phyloP scores from a whole-genome alignment of 192 early-diverging fungal species.

The Coemansia sp. region DNA sequence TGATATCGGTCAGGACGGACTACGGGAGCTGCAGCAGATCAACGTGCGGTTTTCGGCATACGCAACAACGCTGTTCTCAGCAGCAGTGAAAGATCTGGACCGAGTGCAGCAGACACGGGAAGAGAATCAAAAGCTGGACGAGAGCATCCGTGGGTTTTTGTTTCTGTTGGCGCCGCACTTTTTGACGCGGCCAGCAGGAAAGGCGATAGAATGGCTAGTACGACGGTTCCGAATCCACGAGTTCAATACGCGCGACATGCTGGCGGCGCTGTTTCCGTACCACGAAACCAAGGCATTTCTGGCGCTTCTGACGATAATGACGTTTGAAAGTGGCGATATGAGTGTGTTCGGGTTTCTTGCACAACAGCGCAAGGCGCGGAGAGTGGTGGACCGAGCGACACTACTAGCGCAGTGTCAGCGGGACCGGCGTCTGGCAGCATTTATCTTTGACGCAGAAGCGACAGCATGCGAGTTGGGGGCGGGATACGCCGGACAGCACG shows the following conservation, averaged over 20 bases:
- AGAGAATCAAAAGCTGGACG: slow-evolving; percentile 79
- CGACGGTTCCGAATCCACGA: slow-evolving; percentile 82
- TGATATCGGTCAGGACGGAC: slow-evolving; percentile 76
- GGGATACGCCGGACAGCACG: slow-evolving; percentile 39
- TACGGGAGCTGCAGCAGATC: slow-evolving; percentile 68
- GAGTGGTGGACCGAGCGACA: slow-evolving; percentile 67
- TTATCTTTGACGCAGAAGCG: slow-evolving; percentile 68
- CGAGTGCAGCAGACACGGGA: slow-evolving; percentile 73
- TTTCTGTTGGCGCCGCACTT: slow-evolving; percentile 80
- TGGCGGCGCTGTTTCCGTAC: slow-evolving; percentile 84
- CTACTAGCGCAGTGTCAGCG: slow-evolving; percentile 68
- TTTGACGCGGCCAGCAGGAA: slow-evolving; percentile 78
- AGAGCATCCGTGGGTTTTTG: slow-evolving; percentile 72
- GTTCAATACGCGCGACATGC: slow-evolving; percentile 75
- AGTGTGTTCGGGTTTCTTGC: slow-evolving; percentile 42
- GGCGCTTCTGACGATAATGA: slow-evolving; percentile 74
- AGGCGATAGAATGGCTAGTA: slow-evolving; percentile 90
- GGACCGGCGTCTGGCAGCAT: slow-evolving; percentile 72
- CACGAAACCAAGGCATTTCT: slow-evolving; percentile 90
- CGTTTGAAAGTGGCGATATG: slow-evolving; percentile 59
- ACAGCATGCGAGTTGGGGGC: slow-evolving; percentile 28
- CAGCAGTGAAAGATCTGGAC: slow-evolving; percentile 75
- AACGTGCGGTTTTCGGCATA: slow-evolving; percentile 67
- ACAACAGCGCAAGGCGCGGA: slow-evolving; percentile 42
- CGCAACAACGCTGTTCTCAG: slow-evolving; percentile 76